Evolutionary conservation across 2,329 filamentous ascomycete species (phyloP), one percentile per base, ranked within the genome.

Genomic region (Bimuria novae-zelandiae): DNA sequence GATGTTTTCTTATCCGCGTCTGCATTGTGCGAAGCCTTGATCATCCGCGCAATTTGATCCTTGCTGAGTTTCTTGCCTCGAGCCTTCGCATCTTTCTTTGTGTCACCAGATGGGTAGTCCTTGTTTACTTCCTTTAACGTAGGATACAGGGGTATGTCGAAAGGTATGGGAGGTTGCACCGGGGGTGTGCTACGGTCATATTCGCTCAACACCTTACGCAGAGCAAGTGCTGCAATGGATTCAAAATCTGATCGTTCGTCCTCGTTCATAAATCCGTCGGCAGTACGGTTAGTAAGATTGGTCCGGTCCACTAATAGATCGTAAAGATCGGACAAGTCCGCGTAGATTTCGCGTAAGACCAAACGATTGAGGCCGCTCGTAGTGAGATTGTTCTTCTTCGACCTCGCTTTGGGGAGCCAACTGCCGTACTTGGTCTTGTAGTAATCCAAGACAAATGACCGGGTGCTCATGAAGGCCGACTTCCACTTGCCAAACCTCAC

Each of bases 161-260:
- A 97, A 0, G 94, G 93, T 50, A 97, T 86, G 0, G 93, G 91
- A 0, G 94, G 94, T 54, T 93, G 84, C 0, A 97, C 92, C 0
- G 94, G 94, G 1, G 93, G 91, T 12, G 88, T 90, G 7, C 89
- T 93, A 54, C 89, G 85, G 70, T 99, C 94, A 67, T 92, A 97
- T 74, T 97, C 93, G 61, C 84, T 87, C 58, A 97, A 80, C 11
- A 97, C 83, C 57, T 86, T 87, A 49, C 93, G 86, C 40, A 97
- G 78, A 1, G 89, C 90, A 33, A 86, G 65, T 16, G 56, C 82
- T 22, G 85, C 79, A 10, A 84, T 81, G 21, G 88, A 82, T 55
- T 88, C 84, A 19, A 77, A 74, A 3, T 77, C 72, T 10, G 78
- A 77, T 7, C 76, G 75, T 14, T 82, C 77, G 17, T 82, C 82